Conservation (phyloP, 495 filamentous ascomycete species). For the Podospora anserina region DNA sequence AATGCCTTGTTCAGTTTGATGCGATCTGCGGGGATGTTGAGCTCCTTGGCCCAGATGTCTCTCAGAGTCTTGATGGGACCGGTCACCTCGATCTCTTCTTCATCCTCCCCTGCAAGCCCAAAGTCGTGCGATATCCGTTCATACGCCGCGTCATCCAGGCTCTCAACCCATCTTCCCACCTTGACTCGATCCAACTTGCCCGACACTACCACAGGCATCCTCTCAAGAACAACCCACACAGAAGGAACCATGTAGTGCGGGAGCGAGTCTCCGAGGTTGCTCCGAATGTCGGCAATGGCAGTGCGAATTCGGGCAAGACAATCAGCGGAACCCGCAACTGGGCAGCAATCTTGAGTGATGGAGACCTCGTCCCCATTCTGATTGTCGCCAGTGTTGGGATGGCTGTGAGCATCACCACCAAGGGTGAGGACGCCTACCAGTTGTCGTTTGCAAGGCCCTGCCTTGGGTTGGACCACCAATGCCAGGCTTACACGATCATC, state of each 20-base stretch:
- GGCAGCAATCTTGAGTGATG: slow-evolving; percentile 1
- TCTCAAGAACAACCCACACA: slow-evolving; percentile 51
- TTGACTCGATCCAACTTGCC: slow-evolving; percentile 55
- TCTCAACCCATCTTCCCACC: slow-evolving; percentile 21
- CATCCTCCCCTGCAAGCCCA: slow-evolving; percentile 13
- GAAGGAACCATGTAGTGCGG: slow-evolving; percentile 55
- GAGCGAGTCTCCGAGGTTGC: slow-evolving; percentile 20
- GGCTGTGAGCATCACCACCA: not conserved
- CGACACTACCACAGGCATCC: slow-evolving; percentile 49
- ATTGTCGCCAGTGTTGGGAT: slow-evolving; percentile 28
- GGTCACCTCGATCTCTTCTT: slow-evolving; percentile 13
- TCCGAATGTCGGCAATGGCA: slow-evolving; percentile 17
- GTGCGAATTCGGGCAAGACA: slow-evolving; percentile 12
- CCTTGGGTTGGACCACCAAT: slow-evolving; percentile 22
- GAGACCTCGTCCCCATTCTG: slow-evolving; percentile 23
- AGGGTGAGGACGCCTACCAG: slow-evolving; percentile 24
- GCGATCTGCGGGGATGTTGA: slow-evolving; percentile 20
- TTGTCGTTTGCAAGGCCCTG: slow-evolving; percentile 22
- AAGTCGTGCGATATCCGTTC: slow-evolving; percentile 18
- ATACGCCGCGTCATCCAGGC: slow-evolving; percentile 15
- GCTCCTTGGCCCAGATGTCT: slow-evolving; percentile 23
- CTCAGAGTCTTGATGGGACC: slow-evolving; percentile 14
- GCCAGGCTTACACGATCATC: slow-evolving; percentile 19
- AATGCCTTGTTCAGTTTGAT: slow-evolving; percentile 19
- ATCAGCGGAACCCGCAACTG: slow-evolving; percentile 16